Evolutionary conservation across 768 basidiomycete genomes (phyloP), one percentile per base, ranked within the genome.

Genomic region (Neoboletus subvelutipes): DNA sequence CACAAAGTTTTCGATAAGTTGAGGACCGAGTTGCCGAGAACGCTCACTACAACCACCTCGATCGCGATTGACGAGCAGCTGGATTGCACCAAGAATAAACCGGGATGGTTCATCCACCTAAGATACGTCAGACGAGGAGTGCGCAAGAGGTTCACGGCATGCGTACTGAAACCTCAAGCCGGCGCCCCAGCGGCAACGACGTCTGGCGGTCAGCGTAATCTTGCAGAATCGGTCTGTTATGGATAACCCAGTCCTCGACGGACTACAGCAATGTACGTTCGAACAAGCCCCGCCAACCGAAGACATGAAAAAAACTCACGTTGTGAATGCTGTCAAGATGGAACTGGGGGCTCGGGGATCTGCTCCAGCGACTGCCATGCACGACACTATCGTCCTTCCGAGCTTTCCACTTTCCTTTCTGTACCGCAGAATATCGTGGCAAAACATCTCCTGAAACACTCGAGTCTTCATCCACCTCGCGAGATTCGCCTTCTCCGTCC

Each of bases 1-100:
- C 42, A 66, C 65, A 48, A 69, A 73, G 39, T 71, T 71, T 40
- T 69, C 71, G 26, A 73, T 61, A 0, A 73, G 46, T 18, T 71
- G 71, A 26, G 70, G 69, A 5, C 69, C 71, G 2, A 71, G 65
- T 24, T 42, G 55, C 6, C 65, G 63, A 29, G 67, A 56, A 45
- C 22, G 48, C 40, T 65, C 61, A n/a, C 47, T 39, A 43, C 26
- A 50, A 5, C 41, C 52, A 4, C 22, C 12, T 31, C 24, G 46
- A 52, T 71, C 62, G 13, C 70, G 71, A 42, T 73, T 71, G 47
- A 50, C 69, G 37, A 71, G 71, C 8, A 71, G 50, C 37, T 73
- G 65, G 18, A 69, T 33, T 24, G 62, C 59, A 40, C 69, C 71
- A 17, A 64, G 28, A 42, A 73, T 57, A 37, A 65, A 71, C 31